A percentile compares a stretch with the other conserved stretches of the same genome.
phyloP scores from a whole-genome alignment of 257 asterid species.

The Sherardia arvensis region DNA sequence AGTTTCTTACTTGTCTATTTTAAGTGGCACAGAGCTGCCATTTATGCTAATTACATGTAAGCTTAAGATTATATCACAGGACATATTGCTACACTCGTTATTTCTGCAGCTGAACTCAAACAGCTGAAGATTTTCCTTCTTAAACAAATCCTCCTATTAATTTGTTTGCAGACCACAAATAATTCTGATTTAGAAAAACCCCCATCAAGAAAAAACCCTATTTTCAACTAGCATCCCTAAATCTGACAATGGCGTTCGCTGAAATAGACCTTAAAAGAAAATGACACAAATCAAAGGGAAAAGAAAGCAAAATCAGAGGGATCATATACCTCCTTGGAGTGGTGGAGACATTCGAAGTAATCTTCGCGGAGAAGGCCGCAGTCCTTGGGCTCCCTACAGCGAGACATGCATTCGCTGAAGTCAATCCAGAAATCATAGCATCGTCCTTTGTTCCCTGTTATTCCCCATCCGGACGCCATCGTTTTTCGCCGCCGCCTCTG shows the following conservation, averaged over 20 bases:
- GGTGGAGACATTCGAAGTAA: constrained; percentile 95
- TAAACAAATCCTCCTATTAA: background rate
- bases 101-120: background rate
- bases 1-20: background rate
- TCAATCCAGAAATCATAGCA: constrained; percentile 99
- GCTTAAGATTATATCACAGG: too few species aligned
- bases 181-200: background rate
- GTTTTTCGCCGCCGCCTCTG: background rate
- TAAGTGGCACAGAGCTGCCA: background rate
- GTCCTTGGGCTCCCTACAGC: constrained; percentile 84
- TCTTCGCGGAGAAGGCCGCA: constrained; percentile 91
- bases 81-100: too few species aligned
- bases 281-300: background rate
- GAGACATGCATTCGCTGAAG: constrained; percentile 94
- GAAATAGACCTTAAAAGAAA: background rate
- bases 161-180: background rate
- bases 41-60: too few species aligned
- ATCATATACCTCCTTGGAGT: constrained; percentile 77
- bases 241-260: background rate
- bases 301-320: background rate
- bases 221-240: background rate
- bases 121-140: background rate
- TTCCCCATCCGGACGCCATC: constrained; percentile 99
- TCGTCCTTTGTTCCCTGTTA: constrained; percentile 90
- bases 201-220: background rate